Evolutionary conservation across 164 flowering plant genomes (phyloP), one percentile per base, ranked within the genome.

Genomic region (Cinnamomum chago): DNA sequence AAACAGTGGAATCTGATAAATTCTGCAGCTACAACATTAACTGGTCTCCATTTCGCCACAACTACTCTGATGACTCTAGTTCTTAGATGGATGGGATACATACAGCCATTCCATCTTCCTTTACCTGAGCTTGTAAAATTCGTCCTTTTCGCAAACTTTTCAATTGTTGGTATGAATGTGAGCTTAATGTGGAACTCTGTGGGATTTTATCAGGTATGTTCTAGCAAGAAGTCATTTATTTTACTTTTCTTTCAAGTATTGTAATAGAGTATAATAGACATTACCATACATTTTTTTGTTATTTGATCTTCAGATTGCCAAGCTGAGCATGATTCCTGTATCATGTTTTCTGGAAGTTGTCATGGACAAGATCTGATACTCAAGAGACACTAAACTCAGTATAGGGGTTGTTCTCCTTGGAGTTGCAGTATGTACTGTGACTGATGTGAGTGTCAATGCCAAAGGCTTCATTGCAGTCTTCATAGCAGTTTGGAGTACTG

Each of bases 161-260:
- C 97, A 24, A 94, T 94, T 78, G 95, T 92, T 71, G 95, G 98
- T 67, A 94, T 94, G 97, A 94, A 93, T 79, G 88, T 93, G 77
- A 92, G 98, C 73, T 78, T 94, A 65, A 94, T 94, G 97, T 90
- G 95, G 93, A 94, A 92, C 66, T 92, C 98, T 10, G 95, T 94
- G 40, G 98, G 97, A 50, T 92, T 94, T 67, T 92, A 92, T 77
- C 97, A 92, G 95, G 98, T 92, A 50, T 33, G 79, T 67, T 47
- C 52, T 58, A 20, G 60, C n/a, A 55, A 55, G 27, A 35, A 65
- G 52, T 33, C 17, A 13, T 14, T 67, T 5, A 3, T 35, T 73
- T 12, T 68, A 12, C 15, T 66, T 66, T 66, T 28, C 40, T 28
- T 66, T 66, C 40, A 10, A 30, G 14, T 47, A 50, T 3, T 69